These are phyloP conservation scores for Penicillium mononematosum DNA, from an alignment of 495 filamentous ascomycete species.

Conservation along the genomic window DNA sequence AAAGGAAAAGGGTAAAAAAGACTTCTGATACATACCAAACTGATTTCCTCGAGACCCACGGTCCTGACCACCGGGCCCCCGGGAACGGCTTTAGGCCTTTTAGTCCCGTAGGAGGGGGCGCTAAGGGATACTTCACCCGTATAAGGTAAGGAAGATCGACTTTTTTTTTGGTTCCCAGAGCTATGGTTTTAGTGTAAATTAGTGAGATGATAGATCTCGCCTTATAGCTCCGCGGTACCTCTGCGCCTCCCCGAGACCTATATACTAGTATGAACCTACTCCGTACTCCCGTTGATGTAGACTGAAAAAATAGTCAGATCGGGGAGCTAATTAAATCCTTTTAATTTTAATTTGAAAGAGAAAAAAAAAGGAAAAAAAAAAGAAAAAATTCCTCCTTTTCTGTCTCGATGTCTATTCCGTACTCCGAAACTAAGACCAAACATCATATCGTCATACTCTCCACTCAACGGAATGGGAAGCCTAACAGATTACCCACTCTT, in stretches of 20 bases:
- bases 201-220: constrained; percentile 50
- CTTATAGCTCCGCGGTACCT: constrained; percentile 16
- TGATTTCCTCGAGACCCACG: constrained; percentile 29
- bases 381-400: too few relatives aligned
- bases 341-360: neutral
- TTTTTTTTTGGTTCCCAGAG: constrained; percentile 29
- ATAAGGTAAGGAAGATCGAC: constrained; percentile 40
- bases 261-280: too few relatives aligned
- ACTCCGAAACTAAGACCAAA: neutral
- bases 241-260: constrained; percentile 23
- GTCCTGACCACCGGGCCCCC: constrained; percentile 38
- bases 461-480: constrained; percentile 13
- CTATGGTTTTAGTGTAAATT: constrained; percentile 44
- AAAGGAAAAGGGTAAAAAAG: neutral
- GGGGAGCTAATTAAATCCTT: neutral
- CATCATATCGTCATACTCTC: constrained; percentile 9
- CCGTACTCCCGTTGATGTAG: too few relatives aligned
- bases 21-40: constrained; percentile 14
- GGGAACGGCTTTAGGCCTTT: constrained; percentile 37
- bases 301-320: neutral
- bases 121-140: constrained; percentile 28
- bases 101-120: constrained; percentile 28
- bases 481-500: constrained; percentile 15
- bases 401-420: neutral
- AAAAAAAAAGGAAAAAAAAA: too few relatives aligned